Evolutionary conservation across 2,329 filamentous ascomycete genomes (phyloP), one percentile per base, ranked within the genome.

Genomic region (Fusarium sp.): DNA sequence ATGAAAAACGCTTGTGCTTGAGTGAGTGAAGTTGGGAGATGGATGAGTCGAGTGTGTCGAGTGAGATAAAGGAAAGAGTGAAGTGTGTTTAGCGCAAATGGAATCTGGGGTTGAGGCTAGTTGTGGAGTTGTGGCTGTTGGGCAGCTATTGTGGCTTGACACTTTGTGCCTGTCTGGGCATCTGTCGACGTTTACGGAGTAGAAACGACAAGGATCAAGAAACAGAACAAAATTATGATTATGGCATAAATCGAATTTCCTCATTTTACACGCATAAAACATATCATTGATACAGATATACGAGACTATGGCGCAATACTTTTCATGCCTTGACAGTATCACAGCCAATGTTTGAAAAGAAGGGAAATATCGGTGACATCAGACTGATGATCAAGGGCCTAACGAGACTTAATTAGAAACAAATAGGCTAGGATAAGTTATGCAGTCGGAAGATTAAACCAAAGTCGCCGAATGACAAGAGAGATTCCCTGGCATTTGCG

Each of bases 61-160:
- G 61, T 60, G 61, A 62, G 72, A 70, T 46, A 61, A 60, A 66
- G 67, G 58, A 69, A 56, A 60, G 60, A 74, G 57, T 56, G 52
- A 71, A 44, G 48, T 54, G 60, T 64, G 65, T 55, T 52, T 64
- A 63, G 35, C 53, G 70, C 50, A 59, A 62, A 71, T 57, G 20
- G 52, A 76, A 74, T 76, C 73, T 71, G 74, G 74, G 73, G 74
- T 74, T 56, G 54, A 65, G 59, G 66, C 68, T 73, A 53, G 44
- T 52, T 42, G 67, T 56, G 70, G 58, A 27, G 49, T 45, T 75
- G 71, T 67, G 67, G 73, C 44, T 60, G 64, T 69, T 60, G 44
- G 57, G 62, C 55, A 68, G 56, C 52, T 37, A 53, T 40, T 70
- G 70, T 71, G 67, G 68, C 67, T 44, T 69, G 64, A 56, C 23